Percentiles rank a stretch among this genome's conserved stretches.
phyloP scores from a whole-genome alignment of 2,329 filamentous ascomycete genomes.

The Paraphoma sp. region DNA sequence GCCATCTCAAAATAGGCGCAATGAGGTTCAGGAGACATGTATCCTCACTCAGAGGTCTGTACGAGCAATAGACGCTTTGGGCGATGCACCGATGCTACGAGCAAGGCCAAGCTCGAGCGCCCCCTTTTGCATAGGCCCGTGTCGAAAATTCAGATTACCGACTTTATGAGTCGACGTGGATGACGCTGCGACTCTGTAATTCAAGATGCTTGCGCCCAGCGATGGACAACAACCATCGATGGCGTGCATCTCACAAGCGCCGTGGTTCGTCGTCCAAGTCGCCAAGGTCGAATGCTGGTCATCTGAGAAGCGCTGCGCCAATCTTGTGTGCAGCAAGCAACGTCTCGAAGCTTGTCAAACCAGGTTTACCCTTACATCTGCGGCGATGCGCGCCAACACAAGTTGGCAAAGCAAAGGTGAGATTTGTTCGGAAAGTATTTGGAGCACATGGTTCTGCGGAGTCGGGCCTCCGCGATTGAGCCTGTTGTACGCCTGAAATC shows the following conservation, averaged over 20 bases:
- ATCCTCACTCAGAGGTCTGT: too few species aligned
- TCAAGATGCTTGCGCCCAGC: not conserved
- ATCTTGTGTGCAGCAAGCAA: not conserved
- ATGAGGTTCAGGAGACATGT: too few species aligned
- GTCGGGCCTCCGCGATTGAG: not conserved
- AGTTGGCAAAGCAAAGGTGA: too few species aligned
- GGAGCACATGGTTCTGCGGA: too few species aligned
- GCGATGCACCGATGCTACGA: not conserved
- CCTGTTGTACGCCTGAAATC: not conserved
- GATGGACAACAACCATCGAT: not conserved
- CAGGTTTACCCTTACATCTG: not conserved
- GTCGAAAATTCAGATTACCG: not conserved
- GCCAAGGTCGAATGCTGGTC: conserved; percentile 16
- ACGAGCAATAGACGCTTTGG: not conserved
- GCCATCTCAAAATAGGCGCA: conserved; percentile 11
- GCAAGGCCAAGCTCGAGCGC: not conserved
- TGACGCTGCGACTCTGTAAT: not conserved
- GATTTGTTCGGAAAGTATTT: too few species aligned
- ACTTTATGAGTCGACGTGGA: not conserved
- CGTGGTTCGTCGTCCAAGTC: not conserved
- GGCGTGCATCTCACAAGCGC: not conserved
- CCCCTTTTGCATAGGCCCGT: not conserved
- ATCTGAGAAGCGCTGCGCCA: not conserved
- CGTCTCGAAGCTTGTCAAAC: conserved; percentile 1
- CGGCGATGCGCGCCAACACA: not conserved